Evolutionary conservation across 129 eudicot genomes (phyloP).

Genomic region (Lonicera japonica): DNA sequence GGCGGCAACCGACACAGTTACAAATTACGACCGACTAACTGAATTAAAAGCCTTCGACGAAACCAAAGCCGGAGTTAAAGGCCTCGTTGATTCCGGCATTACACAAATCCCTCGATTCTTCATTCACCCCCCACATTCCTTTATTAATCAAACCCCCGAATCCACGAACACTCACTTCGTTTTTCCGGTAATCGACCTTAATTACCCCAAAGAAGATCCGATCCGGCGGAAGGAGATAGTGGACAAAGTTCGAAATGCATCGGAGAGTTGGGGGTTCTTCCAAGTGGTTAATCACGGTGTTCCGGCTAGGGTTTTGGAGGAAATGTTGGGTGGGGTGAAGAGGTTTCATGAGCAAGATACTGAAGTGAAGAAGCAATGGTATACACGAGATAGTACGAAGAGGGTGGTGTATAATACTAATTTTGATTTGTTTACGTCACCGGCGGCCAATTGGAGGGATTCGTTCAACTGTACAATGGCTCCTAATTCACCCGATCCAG

Average conservation of each 20-base stretch:
- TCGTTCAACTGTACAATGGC: neutral
- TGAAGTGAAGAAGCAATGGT: conserved; percentile 33
- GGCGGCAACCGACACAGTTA: too few relatives aligned
- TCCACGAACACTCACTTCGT: too few relatives aligned
- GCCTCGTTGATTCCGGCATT: conserved; percentile 20
- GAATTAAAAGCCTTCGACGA: too few relatives aligned
- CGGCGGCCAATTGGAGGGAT: conserved; percentile 14
- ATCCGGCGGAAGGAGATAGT: too few relatives aligned
- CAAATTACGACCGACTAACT: too few relatives aligned
- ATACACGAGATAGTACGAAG: conserved; percentile 7
- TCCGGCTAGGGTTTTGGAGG: conserved; percentile 17
- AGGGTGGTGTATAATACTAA: conserved; percentile 15
- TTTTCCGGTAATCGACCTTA: too few relatives aligned
- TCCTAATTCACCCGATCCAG: neutral
- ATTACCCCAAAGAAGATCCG: too few relatives aligned
- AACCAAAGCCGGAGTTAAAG: conserved; percentile 41
- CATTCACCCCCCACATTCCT: too few relatives aligned
- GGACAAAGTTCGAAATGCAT: conserved; percentile 25
- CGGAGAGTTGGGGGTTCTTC: conserved; percentile 45
- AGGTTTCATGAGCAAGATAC: conserved; percentile 40
- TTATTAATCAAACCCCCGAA: too few relatives aligned
- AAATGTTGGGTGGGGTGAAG: conserved; percentile 18
- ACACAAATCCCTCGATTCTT: conserved; percentile 8
- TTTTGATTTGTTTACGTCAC: conserved; percentile 14
- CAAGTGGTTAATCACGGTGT: conserved; percentile 57